These are phyloP conservation scores for Diplogelasinospora grovesii DNA, from an alignment of 495 filamentous ascomycete species.

Conservation along the genomic window DNA sequence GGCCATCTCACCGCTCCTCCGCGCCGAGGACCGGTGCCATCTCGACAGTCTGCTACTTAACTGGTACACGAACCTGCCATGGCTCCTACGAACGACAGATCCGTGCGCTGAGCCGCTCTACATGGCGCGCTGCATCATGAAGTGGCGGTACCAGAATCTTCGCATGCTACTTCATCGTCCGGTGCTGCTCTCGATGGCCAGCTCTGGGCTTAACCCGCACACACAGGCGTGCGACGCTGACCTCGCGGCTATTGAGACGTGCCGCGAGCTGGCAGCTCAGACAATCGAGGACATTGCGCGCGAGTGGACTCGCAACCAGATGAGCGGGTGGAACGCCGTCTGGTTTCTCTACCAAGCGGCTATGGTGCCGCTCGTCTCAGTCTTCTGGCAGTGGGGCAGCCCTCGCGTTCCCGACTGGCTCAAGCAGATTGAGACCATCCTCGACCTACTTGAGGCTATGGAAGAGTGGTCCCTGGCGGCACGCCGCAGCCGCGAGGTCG, in stretches of 20 bases:
- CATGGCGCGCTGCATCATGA: slow-evolving; percentile 67
- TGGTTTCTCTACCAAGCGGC: slow-evolving; percentile 79
- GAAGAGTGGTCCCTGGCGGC: slow-evolving; percentile 66
- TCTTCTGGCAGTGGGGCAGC: slow-evolving; percentile 59
- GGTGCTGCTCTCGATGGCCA: slow-evolving; percentile 62
- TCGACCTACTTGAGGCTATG: slow-evolving; percentile 62
- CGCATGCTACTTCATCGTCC: slow-evolving; percentile 76
- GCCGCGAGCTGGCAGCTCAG: slow-evolving; percentile 59
- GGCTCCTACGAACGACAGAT: slow-evolving; percentile 61
- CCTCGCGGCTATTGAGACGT: slow-evolving; percentile 59
- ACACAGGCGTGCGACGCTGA: slow-evolving; percentile 60
- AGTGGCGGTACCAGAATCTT: slow-evolving; percentile 74
- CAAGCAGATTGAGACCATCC: slow-evolving; percentile 62
- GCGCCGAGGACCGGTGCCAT: slow-evolving; percentile 54
- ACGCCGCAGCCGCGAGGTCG: slow-evolving; percentile 59
- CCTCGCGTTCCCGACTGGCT: slow-evolving; percentile 49
- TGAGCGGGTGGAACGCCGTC: slow-evolving; percentile 74
- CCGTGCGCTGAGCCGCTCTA: slow-evolving; percentile 64
- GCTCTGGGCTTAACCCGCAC: slow-evolving; percentile 50
- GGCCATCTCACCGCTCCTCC: slow-evolving; percentile 59
- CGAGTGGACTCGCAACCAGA: slow-evolving; percentile 64
- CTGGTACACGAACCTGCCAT: slow-evolving; percentile 68
- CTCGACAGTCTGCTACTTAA: slow-evolving; percentile 61
- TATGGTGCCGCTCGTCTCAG: slow-evolving; percentile 67
- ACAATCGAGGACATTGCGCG: slow-evolving; percentile 65